A percentile compares a stretch with the other conserved stretches of the same genome.
These are phyloP conservation scores for Lactarius indigo DNA, from an alignment of 768 basidiomycete species.

Conservation along the genomic window DNA sequence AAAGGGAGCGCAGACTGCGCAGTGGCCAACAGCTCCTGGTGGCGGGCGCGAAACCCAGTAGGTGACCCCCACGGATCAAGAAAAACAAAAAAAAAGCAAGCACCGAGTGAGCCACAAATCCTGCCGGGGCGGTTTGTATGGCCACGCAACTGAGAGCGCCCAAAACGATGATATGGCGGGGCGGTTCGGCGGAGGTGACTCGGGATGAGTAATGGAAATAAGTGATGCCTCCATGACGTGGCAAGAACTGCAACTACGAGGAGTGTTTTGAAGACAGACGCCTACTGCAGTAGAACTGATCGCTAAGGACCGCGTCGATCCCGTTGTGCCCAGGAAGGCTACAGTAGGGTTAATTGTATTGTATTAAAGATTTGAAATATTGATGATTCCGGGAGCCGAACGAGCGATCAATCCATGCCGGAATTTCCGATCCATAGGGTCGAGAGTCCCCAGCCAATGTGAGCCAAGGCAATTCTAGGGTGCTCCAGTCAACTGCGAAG, in stretches of 20 bases:
- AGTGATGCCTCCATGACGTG: background rate
- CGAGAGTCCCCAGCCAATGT: background rate
- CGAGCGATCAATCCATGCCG: background rate
- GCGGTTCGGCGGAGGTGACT: background rate
- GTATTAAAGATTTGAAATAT: background rate
- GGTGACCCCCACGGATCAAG: background rate
- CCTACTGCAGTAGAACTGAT: background rate
- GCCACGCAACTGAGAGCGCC: background rate
- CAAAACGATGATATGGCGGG: background rate
- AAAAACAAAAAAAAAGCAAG: background rate
- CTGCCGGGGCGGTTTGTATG: background rate
- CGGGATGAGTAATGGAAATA: background rate
- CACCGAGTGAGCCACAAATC: background rate
- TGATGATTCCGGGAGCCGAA: background rate
- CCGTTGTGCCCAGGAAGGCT: background rate
- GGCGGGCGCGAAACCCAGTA: background rate
- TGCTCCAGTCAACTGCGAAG: background rate
- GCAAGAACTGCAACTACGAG: background rate
- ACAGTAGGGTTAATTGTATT: background rate
- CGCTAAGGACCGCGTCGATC: background rate
- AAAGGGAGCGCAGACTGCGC: too few species aligned
- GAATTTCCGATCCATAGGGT: background rate
- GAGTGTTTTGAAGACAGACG: background rate
- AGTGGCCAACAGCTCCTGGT: background rate
- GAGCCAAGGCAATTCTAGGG: background rate